Conservation (phyloP, 1,284 basidiomycete species). For the Bjerkandera adusta region DNA sequence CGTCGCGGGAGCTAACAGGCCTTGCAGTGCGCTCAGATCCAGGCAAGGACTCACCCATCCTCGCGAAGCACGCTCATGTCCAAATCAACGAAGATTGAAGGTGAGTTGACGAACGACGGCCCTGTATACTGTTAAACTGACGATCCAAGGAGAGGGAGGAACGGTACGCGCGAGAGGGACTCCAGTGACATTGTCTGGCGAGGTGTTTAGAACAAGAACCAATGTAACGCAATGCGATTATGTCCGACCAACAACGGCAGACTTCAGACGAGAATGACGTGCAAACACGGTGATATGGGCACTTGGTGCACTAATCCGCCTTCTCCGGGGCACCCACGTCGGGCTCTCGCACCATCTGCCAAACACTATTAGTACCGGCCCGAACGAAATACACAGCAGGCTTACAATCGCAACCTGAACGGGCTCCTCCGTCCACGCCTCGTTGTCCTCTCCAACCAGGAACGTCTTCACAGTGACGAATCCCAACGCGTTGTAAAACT, state of each 20-base stretch:
- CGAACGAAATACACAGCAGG: background rate
- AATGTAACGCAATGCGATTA: no score
- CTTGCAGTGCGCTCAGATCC: background rate
- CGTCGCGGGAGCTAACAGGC: background rate
- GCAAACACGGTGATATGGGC: no score
- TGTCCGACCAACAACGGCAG: no score
- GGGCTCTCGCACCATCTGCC: conserved; percentile 1
- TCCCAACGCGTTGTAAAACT: conserved; percentile 3
- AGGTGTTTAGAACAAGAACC: no score
- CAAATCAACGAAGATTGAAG: background rate
- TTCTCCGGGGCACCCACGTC: background rate
- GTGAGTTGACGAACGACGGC: background rate
- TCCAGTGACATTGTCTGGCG: no score
- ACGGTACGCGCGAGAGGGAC: no score
- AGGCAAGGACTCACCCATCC: background rate
- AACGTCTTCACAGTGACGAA: background rate
- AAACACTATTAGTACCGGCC: background rate
- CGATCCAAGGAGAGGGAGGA: no score
- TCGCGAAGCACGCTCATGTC: background rate
- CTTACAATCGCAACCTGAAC: background rate
- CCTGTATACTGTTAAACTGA: no score
- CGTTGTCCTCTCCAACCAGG: background rate
- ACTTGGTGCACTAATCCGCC: no score
- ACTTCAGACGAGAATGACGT: no score
- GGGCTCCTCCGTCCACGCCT: conserved; percentile 1